Evolutionary conservation across 2,329 filamentous ascomycete genomes (phyloP), one percentile per base, ranked within the genome.

Genomic region (Aspergillus oerlinghausenensis): DNA sequence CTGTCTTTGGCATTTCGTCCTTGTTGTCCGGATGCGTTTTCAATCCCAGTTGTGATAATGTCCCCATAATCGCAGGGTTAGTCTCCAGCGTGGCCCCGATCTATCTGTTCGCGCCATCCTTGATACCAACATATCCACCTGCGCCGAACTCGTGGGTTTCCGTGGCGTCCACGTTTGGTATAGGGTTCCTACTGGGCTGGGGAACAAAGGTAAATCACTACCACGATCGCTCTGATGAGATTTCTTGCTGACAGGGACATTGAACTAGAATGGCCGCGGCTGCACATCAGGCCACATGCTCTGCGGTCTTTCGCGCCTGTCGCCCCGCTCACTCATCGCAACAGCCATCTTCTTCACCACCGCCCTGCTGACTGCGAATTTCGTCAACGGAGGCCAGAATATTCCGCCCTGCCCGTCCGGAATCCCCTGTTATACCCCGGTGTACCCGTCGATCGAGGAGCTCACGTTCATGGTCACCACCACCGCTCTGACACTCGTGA

Each of bases 211-310:
- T 81, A 60, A 65, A 65, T 8, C n/a, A 11, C 19, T 17, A 29
- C 8, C n/a, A 19, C 19, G 23, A 21, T 23, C 10, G 3, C 10
- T 54, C 8, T n/a, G 7, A 52, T 35, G 8, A 7, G 32, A 5
- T 43, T 21, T 9, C 9, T n/a, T 7, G 29, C 17, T 25, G 5
- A 9, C 25, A 4, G 10, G 25, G 21, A 9, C 42, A 45, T 47
- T 38, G 14, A 28, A 26, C 38, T 55, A 79, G 77, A 75, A 74
- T 61, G 75, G 72, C 50, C 74, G 75, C 54, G 80, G 81, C 19
- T 83, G 81, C 62, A 82, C 80, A 9, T 82, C 80, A 1, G 80
- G 80, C 52, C 80, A 83, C 62, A 82, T 83, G 77, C 76, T 83
- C 32, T 82, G 80, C 58, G 81, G 81, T 1, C 63, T 83, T 4